Evolutionary conservation across 176 grass and related monocot species (phyloP).

Genomic region (Bonia amplexicaulis): DNA sequence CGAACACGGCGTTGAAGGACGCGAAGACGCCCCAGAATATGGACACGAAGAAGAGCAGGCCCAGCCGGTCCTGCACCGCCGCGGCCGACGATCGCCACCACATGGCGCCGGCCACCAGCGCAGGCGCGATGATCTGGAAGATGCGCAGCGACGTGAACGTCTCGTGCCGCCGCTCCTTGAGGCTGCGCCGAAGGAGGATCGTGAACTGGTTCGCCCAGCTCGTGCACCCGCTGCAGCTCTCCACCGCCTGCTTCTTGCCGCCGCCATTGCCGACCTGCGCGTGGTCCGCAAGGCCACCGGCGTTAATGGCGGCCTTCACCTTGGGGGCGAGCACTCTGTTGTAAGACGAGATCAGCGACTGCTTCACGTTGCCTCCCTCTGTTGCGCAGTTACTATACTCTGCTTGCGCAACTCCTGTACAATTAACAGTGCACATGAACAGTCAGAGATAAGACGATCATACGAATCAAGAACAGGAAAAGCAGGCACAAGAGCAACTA

Average conservation of each 20-base stretch:
- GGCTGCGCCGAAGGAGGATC: conserved; percentile 74
- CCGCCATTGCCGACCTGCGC: not conserved
- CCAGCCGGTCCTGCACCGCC: conserved; percentile 65
- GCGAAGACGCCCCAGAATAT: conserved; percentile 99
- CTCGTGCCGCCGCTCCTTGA: conserved; percentile 92
- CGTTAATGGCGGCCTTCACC: conserved; percentile 52
- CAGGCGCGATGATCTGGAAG: conserved; percentile 79
- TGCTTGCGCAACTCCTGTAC: conserved; percentile 62
- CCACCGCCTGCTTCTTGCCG: not conserved
- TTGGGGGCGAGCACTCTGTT: conserved; percentile 50
- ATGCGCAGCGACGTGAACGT: conserved; percentile 81
- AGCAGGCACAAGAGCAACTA: not conserved
- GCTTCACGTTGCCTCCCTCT: conserved; percentile 63
- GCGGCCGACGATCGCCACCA: conserved; percentile 80
- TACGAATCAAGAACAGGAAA: not conserved
- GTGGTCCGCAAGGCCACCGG: not conserved
- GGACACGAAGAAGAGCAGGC: conserved; percentile 96
- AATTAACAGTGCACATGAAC: not conserved
- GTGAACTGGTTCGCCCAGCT: conserved; percentile 70
- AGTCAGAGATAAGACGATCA: not conserved
- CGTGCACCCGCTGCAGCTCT: conserved; percentile 38
- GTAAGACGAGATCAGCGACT: conserved; percentile 63
- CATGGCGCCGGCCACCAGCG: conserved; percentile 75
- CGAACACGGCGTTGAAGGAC: conserved; percentile 93
- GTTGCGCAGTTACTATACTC: conserved; percentile 40